phyloP scores from a whole-genome alignment of 2,329 filamentous ascomycete species.

The Alternaria tenuissima region DNA sequence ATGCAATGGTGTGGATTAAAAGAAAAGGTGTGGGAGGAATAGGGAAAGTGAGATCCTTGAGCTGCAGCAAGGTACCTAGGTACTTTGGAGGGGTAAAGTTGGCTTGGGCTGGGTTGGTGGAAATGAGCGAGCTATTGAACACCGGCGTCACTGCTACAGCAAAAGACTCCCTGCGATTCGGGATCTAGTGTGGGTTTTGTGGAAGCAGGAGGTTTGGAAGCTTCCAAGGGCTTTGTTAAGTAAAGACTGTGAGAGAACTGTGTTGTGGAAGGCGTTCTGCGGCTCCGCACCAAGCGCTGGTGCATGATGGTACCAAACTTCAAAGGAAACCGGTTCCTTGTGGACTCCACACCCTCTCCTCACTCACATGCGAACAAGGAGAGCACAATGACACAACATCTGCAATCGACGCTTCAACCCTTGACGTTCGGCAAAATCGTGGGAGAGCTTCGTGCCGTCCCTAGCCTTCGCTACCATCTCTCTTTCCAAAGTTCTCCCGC shows the following conservation, averaged over 20 bases:
- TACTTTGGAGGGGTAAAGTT: neutral
- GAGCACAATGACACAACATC: neutral
- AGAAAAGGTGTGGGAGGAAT: neutral
- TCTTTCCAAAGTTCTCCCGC: slow-evolving; percentile 3
- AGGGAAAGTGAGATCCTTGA: neutral
- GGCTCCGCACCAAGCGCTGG: slow-evolving; percentile 2
- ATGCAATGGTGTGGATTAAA: slow-evolving; percentile 4
- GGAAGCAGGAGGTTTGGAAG: neutral
- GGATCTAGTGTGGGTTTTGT: neutral
- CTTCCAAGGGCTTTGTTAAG: neutral
- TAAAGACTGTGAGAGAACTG: neutral
- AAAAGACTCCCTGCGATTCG: neutral
- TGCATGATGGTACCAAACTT: slow-evolving; percentile 1
- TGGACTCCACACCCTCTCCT: neutral
- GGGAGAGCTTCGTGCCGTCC: neutral
- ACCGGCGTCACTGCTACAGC: neutral
- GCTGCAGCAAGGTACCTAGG: neutral
- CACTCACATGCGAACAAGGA: neutral
- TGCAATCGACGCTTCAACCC: neutral
- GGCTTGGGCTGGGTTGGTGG: neutral
- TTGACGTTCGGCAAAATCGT: neutral
- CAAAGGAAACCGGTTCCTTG: neutral
- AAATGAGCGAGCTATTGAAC: neutral
- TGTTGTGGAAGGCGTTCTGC: neutral
- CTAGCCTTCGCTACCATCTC: neutral